Evolutionary conservation across 176 grass and related monocot genomes (phyloP), one percentile per base, ranked within the genome.

Genomic region (Avena atlantica): DNA sequence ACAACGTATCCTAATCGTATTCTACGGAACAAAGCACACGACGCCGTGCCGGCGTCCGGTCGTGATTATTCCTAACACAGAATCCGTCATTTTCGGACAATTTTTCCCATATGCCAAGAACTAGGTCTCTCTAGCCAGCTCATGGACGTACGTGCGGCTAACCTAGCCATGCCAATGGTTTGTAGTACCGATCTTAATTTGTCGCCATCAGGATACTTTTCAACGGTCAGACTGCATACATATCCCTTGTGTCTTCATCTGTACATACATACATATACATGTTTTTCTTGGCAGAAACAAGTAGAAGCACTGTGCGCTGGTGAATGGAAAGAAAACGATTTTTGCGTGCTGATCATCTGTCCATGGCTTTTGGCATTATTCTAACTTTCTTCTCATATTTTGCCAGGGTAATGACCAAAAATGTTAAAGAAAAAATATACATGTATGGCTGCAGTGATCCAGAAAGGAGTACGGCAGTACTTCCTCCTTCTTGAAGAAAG

Each of bases 351-450:
- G 62, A 70, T 70, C 6, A 76, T 70, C 31, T 76, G 68, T 37
- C 2, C 50, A 48, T 66, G 76, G 16, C 37, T 67, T 87, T 31
- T 29, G 51, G 51, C 42, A 47, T 12, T 61, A 72, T 79, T 42
- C 64, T 70, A 23, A 48, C 64, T 80, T 77, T 49, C 24, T 44
- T 23, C 62, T 63, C 68, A 29, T 70, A 31, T 86, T 51, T 62
- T 84, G 62, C 55, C 88, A 92, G 90, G 85, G 20, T 81, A 80
- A 90, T 82, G 60, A 58, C 76, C 5, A 27, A 24, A 87, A 34
- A 37, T 9, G 9, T 1, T 0, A 27, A 12, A 4, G 10, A 78
- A 75, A 15, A 5, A 72, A 57, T 34, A 34, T 34, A 84, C 20
- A 72, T 66, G 10, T 12, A 67, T 81, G 51, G 52, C 60, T 76